These are phyloP conservation scores for Cercospora janseana DNA, from an alignment of 2,329 filamentous ascomycete species.

Conservation along the genomic window DNA sequence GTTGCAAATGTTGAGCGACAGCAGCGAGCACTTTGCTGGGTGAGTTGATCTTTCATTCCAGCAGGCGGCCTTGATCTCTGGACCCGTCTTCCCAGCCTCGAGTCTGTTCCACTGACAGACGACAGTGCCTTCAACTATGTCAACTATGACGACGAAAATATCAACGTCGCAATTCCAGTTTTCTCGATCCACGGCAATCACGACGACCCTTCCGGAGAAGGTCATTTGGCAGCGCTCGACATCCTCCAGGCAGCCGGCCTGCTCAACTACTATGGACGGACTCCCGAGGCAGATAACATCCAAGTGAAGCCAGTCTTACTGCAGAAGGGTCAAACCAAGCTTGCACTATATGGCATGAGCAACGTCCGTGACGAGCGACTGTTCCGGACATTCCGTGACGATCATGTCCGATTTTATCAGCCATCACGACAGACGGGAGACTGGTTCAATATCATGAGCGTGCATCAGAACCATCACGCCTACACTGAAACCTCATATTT, in stretches of 20 bases:
- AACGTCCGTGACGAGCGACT: slow-evolving; percentile 95
- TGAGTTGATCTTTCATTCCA: slow-evolving; percentile 12
- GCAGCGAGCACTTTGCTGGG: slow-evolving; percentile 74
- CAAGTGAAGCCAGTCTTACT: slow-evolving; percentile 85
- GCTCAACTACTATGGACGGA: slow-evolving; percentile 92
- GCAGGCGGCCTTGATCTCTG: background rate
- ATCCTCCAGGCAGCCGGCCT: slow-evolving; percentile 86
- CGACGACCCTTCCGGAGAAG: slow-evolving; percentile 95
- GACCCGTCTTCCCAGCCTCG: background rate
- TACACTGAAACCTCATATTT: slow-evolving; percentile 92
- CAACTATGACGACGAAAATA: slow-evolving; percentile 96
- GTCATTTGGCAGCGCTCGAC: slow-evolving; percentile 86
- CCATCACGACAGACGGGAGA: slow-evolving; percentile 76
- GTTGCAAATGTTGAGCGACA: slow-evolving; percentile 90
- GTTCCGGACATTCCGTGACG: slow-evolving; percentile 88
- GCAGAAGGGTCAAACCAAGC: slow-evolving; percentile 88
- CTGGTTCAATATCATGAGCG: slow-evolving; percentile 94
- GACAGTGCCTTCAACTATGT: slow-evolving; percentile 76
- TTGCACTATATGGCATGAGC: slow-evolving; percentile 90
- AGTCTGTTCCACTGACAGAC: slow-evolving; percentile 15
- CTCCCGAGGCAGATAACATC: slow-evolving; percentile 90
- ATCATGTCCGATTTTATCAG: slow-evolving; percentile 89
- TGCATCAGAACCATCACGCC: slow-evolving; percentile 94
- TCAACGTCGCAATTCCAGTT: slow-evolving; percentile 94
- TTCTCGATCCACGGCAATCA: slow-evolving; percentile 99